Evolutionary conservation across 139 green algal species (phyloP).

Genomic region (Tetraselmis chui): DNA sequence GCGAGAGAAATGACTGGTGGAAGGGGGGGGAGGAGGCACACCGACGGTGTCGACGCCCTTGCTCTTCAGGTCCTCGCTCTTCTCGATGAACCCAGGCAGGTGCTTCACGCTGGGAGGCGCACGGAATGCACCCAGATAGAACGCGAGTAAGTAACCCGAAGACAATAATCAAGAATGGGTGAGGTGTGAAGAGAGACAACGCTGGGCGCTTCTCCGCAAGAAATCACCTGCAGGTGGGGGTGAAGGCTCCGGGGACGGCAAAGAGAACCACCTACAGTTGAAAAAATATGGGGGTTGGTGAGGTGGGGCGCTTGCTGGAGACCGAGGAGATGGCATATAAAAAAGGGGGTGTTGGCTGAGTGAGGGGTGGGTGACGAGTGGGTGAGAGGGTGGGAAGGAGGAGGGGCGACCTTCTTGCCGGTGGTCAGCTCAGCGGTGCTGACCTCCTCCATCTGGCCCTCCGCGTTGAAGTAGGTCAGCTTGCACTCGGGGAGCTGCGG

Average conservation of each 20-base stretch:
- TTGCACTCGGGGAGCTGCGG: constrained; percentile 33
- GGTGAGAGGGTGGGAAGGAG: neutral
- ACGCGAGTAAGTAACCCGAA: too few relatives aligned
- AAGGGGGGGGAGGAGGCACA: neutral
- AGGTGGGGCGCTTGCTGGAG: neutral
- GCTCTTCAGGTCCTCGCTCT: constrained; percentile 83
- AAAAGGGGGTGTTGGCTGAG: too few relatives aligned
- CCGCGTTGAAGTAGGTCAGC: constrained; percentile 74
- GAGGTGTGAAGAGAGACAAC: too few relatives aligned
- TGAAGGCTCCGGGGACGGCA: constrained; percentile 86
- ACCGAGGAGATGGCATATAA: too few relatives aligned
- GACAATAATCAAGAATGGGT: too few relatives aligned
- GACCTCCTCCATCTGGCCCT: constrained; percentile 85
- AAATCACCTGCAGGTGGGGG: constrained; percentile 77
- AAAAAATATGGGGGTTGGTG: neutral
- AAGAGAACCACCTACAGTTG: constrained; percentile 69
- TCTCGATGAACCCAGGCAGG: constrained; percentile 84
- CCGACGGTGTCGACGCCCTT: constrained; percentile 89
- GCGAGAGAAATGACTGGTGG: too few relatives aligned
- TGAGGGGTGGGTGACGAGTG: neutral
- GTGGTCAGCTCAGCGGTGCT: constrained; percentile 65
- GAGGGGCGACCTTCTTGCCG: constrained; percentile 76
- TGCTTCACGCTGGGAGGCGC: constrained; percentile 69
- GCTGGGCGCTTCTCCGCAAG: too few relatives aligned
- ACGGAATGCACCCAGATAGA: too few relatives aligned